Percentiles rank a stretch among this genome's conserved stretches.
Evolutionary conservation across 2,329 filamentous ascomycete species (phyloP).

Genomic region (Aspergillus niger): DNA sequence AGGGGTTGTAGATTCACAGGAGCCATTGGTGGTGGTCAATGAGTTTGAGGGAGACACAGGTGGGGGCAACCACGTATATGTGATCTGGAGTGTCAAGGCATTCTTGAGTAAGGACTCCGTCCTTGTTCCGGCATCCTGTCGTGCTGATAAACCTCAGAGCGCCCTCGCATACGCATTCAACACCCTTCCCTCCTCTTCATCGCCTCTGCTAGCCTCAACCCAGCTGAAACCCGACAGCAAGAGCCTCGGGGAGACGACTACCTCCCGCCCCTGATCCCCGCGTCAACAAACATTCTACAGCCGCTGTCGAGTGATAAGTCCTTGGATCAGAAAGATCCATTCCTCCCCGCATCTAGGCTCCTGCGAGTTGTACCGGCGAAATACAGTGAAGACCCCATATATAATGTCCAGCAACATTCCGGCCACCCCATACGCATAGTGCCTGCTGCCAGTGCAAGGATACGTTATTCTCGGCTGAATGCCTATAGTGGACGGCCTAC

Average conservation of each 20-base stretch:
- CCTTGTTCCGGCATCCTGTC: background rate
- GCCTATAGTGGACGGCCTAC: slow-evolving; percentile 47
- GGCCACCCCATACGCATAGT: slow-evolving; percentile 57
- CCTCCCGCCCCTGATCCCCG: slow-evolving; percentile 56
- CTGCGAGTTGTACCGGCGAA: slow-evolving; percentile 58
- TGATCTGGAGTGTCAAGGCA: slow-evolving; percentile 49
- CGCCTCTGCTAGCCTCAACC: slow-evolving; percentile 49
- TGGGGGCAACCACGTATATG: slow-evolving; percentile 43
- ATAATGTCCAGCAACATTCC: slow-evolving; percentile 57
- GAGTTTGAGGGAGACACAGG: slow-evolving; percentile 44
- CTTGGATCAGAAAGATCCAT: slow-evolving; percentile 51
- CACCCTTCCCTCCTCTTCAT: slow-evolving; percentile 60
- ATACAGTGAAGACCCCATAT: slow-evolving; percentile 51
- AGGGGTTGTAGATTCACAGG: slow-evolving; percentile 39
- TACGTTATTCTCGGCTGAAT: slow-evolving; percentile 56
- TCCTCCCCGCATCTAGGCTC: slow-evolving; percentile 60
- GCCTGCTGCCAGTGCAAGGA: slow-evolving; percentile 58
- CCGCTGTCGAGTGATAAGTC: slow-evolving; percentile 55
- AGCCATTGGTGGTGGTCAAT: slow-evolving; percentile 49
- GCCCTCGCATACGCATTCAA: slow-evolving; percentile 55
- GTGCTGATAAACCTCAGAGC: slow-evolving; percentile 32
- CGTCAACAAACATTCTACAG: slow-evolving; percentile 61
- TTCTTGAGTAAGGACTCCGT: slow-evolving; percentile 41
- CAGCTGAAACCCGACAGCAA: slow-evolving; percentile 41
- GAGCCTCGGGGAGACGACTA: slow-evolving; percentile 51